Conservation (phyloP, 2,329 filamentous ascomycete species). For the Exophiala spinifera region DNA sequence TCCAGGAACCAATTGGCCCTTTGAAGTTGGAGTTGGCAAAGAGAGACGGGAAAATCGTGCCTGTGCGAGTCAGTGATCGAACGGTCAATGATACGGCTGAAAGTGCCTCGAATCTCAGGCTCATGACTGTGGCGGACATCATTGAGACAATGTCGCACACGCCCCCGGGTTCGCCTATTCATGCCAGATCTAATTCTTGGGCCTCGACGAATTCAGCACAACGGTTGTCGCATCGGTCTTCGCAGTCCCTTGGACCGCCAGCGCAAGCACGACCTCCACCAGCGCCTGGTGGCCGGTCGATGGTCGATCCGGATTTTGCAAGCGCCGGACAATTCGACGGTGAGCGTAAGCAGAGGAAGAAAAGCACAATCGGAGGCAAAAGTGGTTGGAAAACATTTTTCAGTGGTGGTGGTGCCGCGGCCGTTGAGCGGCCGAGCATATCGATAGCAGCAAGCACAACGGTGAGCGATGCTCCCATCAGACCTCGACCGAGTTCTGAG, state of each 20-base stretch:
- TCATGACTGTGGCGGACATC: slow-evolving; percentile 20
- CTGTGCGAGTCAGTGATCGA: slow-evolving; percentile 13
- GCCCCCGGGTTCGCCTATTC: slow-evolving; percentile 24
- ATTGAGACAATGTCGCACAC: slow-evolving; percentile 26
- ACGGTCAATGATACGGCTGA: neutral
- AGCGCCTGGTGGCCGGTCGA: slow-evolving; percentile 23
- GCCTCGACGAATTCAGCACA: slow-evolving; percentile 22
- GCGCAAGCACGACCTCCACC: slow-evolving; percentile 25
- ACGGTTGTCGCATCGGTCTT: slow-evolving; percentile 21
- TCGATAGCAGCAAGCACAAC: neutral
- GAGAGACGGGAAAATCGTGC: slow-evolving; percentile 24
- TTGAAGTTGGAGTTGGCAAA: slow-evolving; percentile 22
- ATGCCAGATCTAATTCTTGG: slow-evolving; percentile 15
- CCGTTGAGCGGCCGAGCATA: slow-evolving; percentile 2
- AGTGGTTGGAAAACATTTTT: slow-evolving; percentile 30
- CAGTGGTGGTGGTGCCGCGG: slow-evolving; percentile 49
- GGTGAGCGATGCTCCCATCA: slow-evolving; percentile 23
- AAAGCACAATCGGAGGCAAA: slow-evolving; percentile 15
- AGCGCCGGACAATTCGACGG: slow-evolving; percentile 25
- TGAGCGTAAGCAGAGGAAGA: slow-evolving; percentile 23
- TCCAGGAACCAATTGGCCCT: slow-evolving; percentile 15
- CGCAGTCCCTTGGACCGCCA: slow-evolving; percentile 16
- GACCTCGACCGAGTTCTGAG: neutral
- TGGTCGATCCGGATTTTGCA: slow-evolving; percentile 29
- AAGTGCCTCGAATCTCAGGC: slow-evolving; percentile 8